phyloP scores from a whole-genome alignment of 75 land plant genomes.

The Pseudotsuga menziesii region DNA sequence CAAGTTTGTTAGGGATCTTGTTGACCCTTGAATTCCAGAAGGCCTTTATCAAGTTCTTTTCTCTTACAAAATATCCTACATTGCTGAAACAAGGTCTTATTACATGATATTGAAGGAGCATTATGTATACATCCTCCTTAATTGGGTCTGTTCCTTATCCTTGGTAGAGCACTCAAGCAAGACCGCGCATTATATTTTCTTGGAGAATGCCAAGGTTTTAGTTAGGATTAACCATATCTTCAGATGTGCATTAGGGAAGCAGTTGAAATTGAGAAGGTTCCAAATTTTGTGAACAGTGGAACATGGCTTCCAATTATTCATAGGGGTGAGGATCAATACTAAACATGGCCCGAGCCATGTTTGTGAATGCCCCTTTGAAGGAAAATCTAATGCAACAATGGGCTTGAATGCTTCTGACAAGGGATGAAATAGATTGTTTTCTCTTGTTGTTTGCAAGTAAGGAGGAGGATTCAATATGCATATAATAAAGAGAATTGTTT shows the following conservation, averaged over 20 bases:
- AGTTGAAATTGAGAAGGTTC: not conserved
- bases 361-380: too few relatives aligned
- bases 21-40: not conserved
- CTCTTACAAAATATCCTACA: not conserved
- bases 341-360: too few relatives aligned
- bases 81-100: not conserved
- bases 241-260: not conserved
- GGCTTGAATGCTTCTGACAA: not conserved
- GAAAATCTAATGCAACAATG: too few relatives aligned
- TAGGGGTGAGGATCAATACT: too few relatives aligned
- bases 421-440: not conserved
- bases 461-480: not conserved
- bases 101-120: not conserved
- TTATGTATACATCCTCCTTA: not conserved
- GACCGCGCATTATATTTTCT: too few relatives aligned
- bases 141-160: not conserved
- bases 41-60: not conserved
- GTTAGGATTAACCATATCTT: too few relatives aligned
- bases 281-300: not conserved
- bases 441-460: conserved; percentile 22
- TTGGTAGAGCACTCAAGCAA: not conserved
- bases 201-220: not conserved
- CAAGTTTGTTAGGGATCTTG: not conserved
- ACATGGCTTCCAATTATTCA: too few relatives aligned
- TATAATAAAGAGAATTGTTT: too few relatives aligned